Evolutionary conservation across 1,139 yeast genomes (phyloP), one percentile per base, ranked within the genome.

Genomic region (Eremothecium sinecaudum): DNA sequence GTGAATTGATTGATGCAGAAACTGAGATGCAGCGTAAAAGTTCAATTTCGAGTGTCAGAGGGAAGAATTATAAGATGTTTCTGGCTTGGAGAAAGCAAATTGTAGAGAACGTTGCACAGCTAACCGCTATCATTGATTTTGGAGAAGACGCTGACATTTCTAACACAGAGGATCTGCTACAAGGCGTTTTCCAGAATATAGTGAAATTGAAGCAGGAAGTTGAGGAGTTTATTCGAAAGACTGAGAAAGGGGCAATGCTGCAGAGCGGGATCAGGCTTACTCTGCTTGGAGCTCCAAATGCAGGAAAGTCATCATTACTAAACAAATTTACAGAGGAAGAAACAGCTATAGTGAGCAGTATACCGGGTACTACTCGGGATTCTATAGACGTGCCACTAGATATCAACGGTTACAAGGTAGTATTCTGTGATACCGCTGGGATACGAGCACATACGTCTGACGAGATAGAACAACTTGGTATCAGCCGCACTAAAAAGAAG

Each of bases 361-460:
- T 82, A 3, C 94, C 95, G 1, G 99, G 99, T 0, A 90, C 98
- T 0, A 90, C 99, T 0, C 68, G 99, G 50, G 98, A 90, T 53
- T 64, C 83, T 0, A 70, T 92, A 14, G 93, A 86, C 45, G 73
- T 86, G 1, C 82, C 87, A 0, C 56, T 90, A 30, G 90, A 87
- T 51, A 72, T 90, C 7, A 71, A 72, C 25, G 98, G 98, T 0
- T 86, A 67, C 57, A 90, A 87, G 52, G 80, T 86, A 0, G 67
- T 84, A 2, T 58, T 87, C 18, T 84, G 93, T 2, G 98, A 90
- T 53, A 87, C 98, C 0, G 99, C 99, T 0, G 99, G 98, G 0
- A 72, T 90, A 2, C 58, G 98, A 39, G 62, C 65, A n/a, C 48
- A 64, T 0, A 45, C 60, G 6, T 66, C 67, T 0, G 86, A 76